Conservation (phyloP, 768 basidiomycete genomes). For the Trichaptum fuscoviolaceum region DNA sequence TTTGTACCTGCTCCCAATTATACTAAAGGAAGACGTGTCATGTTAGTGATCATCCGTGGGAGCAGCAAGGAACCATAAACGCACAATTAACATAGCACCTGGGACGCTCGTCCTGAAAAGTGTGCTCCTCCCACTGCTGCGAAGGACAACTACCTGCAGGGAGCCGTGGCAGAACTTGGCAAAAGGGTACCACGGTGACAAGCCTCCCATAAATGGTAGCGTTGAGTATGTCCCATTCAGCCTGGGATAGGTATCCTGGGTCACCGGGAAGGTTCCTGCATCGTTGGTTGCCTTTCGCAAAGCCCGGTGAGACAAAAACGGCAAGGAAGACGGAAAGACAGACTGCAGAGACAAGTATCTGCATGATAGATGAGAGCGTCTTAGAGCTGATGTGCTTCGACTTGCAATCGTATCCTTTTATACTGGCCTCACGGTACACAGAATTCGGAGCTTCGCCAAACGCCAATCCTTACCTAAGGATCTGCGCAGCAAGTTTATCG, state of each 20-base stretch:
- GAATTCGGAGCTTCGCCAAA: no score
- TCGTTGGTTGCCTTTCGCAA: background rate
- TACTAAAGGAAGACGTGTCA: background rate
- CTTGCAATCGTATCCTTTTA: no score
- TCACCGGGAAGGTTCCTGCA: constrained; percentile 11
- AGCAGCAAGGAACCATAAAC: background rate
- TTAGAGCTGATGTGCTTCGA: no score
- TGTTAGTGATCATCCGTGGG: background rate
- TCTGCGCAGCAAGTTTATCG: no score
- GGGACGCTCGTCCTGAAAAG: constrained; percentile 9
- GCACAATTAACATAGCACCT: constrained; percentile 10
- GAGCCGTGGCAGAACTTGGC: constrained; percentile 10
- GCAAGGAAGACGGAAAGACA: no score
- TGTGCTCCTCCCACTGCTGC: constrained; percentile 6
- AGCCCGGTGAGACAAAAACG: no score
- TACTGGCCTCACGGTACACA: no score
- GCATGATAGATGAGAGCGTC: no score
- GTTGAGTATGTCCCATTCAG: constrained; percentile 8
- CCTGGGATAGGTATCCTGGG: constrained; percentile 2
- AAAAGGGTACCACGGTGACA: constrained; percentile 9
- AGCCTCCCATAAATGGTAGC: constrained; percentile 8
- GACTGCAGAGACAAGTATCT: no score
- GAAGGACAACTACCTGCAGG: constrained; percentile 8
- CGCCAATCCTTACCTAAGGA: no score
- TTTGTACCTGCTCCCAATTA: no score